phyloP scores from a whole-genome alignment of 225 moss, liverwort and hornwort genomes.

The Thuidium tamariscinum region DNA sequence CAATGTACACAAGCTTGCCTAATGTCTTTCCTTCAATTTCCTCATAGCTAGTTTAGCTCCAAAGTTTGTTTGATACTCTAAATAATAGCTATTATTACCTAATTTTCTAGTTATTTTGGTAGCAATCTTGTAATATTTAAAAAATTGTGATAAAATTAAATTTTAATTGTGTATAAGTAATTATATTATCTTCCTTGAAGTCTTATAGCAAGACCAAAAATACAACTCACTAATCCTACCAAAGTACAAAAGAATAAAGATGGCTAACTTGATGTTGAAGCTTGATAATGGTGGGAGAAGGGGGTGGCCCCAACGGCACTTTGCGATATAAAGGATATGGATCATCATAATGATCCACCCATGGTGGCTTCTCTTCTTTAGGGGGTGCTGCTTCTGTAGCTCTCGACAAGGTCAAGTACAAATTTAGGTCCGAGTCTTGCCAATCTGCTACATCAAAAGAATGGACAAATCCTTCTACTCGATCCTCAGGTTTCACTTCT shows the following conservation, averaged over 20 bases:
- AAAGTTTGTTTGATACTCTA: not conserved
- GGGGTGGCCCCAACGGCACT: not conserved
- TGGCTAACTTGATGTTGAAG: conserved; percentile 6
- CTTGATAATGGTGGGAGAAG: conserved; percentile 3
- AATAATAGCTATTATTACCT: not conserved
- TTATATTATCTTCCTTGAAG: not conserved
- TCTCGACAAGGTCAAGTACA: conserved; percentile 23
- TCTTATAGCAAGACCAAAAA: not conserved
- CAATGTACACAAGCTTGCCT: not conserved
- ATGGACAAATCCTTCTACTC: conserved; percentile 17
- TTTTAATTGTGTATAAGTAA: not conserved
- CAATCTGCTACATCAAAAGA: conserved; percentile 9
- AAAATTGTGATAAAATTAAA: not conserved
- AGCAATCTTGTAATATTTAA: not conserved
- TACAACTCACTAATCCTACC: not conserved
- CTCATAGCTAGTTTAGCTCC: not conserved
- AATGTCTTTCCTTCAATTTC: not conserved
- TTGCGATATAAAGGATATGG: conserved; percentile 24
- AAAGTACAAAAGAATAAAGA: not conserved
- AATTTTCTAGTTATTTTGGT: not conserved
- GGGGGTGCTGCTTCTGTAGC: conserved; percentile 11
- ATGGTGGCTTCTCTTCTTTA: not conserved
- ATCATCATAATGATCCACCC: conserved; percentile 24
- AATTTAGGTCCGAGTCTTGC: conserved; percentile 11
- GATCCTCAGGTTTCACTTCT: not conserved